Percentiles rank a stretch among this genome's conserved stretches.
Conservation (phyloP, 148 eudicot genomes). For the Cornus florida region DNA sequence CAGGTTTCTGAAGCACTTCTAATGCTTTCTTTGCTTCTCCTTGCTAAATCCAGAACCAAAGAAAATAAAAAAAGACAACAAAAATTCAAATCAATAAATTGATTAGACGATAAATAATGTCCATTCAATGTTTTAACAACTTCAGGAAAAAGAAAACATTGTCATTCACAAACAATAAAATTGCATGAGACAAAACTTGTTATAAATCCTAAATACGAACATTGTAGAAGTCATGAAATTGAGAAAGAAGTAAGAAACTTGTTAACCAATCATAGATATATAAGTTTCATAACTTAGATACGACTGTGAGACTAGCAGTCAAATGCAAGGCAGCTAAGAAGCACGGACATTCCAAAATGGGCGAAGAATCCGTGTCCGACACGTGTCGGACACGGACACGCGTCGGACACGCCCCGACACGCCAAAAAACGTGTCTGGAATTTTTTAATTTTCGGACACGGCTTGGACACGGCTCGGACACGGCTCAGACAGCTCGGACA, state of each 20-base stretch:
- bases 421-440: no score
- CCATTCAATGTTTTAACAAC: neutral
- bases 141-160: neutral
- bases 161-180: no score
- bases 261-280: neutral
- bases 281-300: neutral
- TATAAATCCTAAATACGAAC: no score
- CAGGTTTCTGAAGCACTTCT: conserved; percentile 86
- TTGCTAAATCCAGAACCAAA: conserved; percentile 48
- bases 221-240: neutral
- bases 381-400: no score
- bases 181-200: neutral
- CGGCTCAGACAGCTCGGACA: no score
- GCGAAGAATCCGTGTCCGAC: no score
- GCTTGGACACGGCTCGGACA: no score
- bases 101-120: neutral
- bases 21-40: conserved; percentile 98
- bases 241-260: neutral
- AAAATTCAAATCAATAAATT: neutral
- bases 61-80: neutral
- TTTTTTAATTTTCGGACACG: no score
- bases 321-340: no score
- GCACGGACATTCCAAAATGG: no score
- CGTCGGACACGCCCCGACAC: no score
- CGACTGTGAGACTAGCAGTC: neutral